Base-by-base conservation (phyloP, 2,329 filamentous ascomycete genomes). In the Aspergillus transmontanensis region DNA sequence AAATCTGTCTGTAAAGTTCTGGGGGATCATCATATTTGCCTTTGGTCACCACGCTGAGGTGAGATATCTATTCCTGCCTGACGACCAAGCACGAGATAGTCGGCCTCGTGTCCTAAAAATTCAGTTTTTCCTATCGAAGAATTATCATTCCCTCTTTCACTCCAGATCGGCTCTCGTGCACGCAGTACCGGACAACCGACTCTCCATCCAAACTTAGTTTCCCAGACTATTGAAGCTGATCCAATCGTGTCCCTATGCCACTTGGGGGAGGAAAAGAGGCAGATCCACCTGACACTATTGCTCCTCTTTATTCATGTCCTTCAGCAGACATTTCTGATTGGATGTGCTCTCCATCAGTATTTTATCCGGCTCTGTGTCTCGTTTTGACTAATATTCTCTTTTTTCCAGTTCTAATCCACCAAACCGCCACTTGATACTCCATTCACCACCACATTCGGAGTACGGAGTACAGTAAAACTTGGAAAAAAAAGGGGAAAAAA, bases 261-360 rank as follows among this genome's bases (percentile, higher is more conserved):
- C 28, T 36, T 54, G 32, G 9, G 12, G 26, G 32, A 54, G 19
- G 28, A n/a, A 28, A 7, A 54, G 28, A 39, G n/a, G 32, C 6
- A 28, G 51, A 55, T 55, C 51, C 51, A 55, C 51, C 51, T 39
- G 12, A 55, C 32, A 55, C 21, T 39, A 55, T 39, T 53, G 19
- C 10, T 39, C n/a, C 16, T 28, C 26, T 10, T 28, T 50, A 30
- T 26, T n/a, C 28, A 51, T 55, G 14, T 6, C 21, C 11, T 36
- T 11, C 14, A 5, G 7, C 10, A 16, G n/a, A 23, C 6, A 36
- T 4, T 1, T 54, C 19, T 54, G 30, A 54, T 54, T 54, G 51
- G 51, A 54, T 30, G 32, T 12, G 5, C 26, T 11, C 50, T 53
- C 30, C 19, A 54, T 21, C 19, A 12, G 21, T 39, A 39, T 26